A percentile compares a stretch with the other conserved stretches of the same genome.
Evolutionary conservation across 192 early-diverging fungal genomes (phyloP).

Genomic region (Rhizophagus prolifer): DNA sequence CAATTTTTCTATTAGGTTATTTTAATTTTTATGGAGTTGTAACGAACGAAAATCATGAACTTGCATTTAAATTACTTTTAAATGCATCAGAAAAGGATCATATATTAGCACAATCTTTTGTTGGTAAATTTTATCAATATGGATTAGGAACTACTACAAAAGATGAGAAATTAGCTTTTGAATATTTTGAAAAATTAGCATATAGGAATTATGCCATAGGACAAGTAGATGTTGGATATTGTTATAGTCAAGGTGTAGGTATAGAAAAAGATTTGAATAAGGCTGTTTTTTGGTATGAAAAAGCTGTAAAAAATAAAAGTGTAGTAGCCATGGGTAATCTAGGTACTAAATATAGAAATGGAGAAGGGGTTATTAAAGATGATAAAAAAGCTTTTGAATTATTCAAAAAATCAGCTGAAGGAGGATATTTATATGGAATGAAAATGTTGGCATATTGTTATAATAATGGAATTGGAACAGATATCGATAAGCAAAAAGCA

Average conservation of each 20-base stretch:
- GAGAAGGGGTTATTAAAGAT: too few species aligned
- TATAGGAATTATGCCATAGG: conserved; percentile 68
- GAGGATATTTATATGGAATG: too few species aligned
- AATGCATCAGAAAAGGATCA: not conserved
- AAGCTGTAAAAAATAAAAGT: too few species aligned
- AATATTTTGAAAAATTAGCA: conserved; percentile 38
- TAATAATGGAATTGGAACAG: conserved; percentile 57
- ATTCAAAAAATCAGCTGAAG: too few species aligned
- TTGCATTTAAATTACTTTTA: not conserved
- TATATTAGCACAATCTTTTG: not conserved
- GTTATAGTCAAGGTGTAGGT: conserved; percentile 51
- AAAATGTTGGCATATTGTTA: too few species aligned
- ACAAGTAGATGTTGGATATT: conserved; percentile 75
- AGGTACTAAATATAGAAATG: too few species aligned
- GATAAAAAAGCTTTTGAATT: too few species aligned
- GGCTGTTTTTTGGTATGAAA: too few species aligned
- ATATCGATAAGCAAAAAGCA: conserved; percentile 48
- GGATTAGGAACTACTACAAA: not conserved
- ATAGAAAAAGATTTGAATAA: too few species aligned
- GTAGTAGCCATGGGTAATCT: too few species aligned
- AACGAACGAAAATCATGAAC: not conserved
- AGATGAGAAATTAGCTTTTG: not conserved
- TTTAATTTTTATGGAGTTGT: not conserved
- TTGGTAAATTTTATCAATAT: not conserved
- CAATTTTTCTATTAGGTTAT: not conserved